Evolutionary conservation across 2,329 filamentous ascomycete species (phyloP), one percentile per base, ranked within the genome.

Genomic region (Alternaria rosae): DNA sequence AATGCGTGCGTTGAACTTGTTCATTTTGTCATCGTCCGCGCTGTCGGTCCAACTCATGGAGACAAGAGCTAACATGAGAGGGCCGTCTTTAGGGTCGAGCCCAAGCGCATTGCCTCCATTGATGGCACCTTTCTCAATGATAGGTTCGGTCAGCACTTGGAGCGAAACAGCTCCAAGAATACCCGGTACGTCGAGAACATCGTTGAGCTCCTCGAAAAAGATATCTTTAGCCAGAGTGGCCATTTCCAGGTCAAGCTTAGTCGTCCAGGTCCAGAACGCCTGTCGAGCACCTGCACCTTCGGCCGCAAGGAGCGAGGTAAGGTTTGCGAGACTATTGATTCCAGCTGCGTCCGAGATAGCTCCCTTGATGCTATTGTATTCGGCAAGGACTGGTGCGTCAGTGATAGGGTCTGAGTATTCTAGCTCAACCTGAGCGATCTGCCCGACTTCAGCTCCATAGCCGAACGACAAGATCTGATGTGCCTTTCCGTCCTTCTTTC

Each of bases 51-150:
- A 78, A 41, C 59, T 68, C 21, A 65, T 41, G 5, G 64, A 61
- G 3, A 74, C 20, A 4, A 70, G 61, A 9, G 55, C 41, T 10
- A 74, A 38, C 43, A 72, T 54, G 3, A 74, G 61, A 1, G 74
- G 74, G 1, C 73, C 71, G 3, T 59, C 47, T 3, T 65, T 42
- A 2, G 70, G 30, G 23, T 58, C 51, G 7, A 79, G 67, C 9
- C 76, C 76, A 5, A 78, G 71, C 13, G 74, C 44, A 44, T 79
- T 78, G 2, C 76, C 76, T n/a, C 32, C 32, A 5, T 10, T 35
- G 4, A 4, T 35, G 8, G 32, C 15, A 35, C 32, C 74, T 54
- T 70, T 59, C 38, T 66, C 48, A 1, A 78, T 62, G 5, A 66
- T 61, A 4, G 65, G 65, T 0, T 65, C 59, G 3, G 74, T 75